Evolutionary conservation across 371 early-diverging fungal species (phyloP).

Genomic region (Circinella minor): DNA sequence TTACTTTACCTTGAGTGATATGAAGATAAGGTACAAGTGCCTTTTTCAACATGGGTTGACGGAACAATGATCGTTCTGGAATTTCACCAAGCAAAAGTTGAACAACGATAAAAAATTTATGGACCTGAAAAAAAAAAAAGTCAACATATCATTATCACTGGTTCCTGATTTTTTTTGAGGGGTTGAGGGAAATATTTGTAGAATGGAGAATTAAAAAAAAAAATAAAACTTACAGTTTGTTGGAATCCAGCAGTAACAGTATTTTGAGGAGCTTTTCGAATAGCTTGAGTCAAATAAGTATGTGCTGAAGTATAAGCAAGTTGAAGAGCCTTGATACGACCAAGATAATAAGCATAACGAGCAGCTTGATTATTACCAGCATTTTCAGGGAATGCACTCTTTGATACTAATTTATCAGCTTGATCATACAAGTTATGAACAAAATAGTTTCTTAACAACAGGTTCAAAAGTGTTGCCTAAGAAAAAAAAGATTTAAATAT

Average conservation of each 20-base stretch:
- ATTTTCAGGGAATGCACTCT: constrained; percentile 89
- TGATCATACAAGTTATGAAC: constrained; percentile 93
- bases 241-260: constrained; percentile 91
- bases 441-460: constrained; percentile 90
- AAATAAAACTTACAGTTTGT: constrained; percentile 68
- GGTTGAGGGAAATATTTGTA: too few species aligned
- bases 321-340: constrained; percentile 94
- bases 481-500: neutral
- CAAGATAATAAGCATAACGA: constrained; percentile 94
- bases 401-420: constrained; percentile 94
- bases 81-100: constrained; percentile 97
- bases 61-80: constrained; percentile 92
- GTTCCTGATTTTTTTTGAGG: too few species aligned
- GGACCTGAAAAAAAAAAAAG: constrained; percentile 47
- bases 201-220: too few species aligned
- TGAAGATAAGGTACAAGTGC: constrained; percentile 90
- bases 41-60: constrained; percentile 82
- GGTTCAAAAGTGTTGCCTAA: constrained; percentile 89
- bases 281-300: constrained; percentile 86
- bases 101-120: constrained; percentile 94
- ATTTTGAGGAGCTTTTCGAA: constrained; percentile 93
- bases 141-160: too few species aligned
- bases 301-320: constrained; percentile 94
- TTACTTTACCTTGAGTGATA: constrained; percentile 80
- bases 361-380: constrained; percentile 94